A percentile compares a stretch with the other conserved stretches of the same genome.
phyloP scores from a whole-genome alignment of 306 rosid genomes.

The Glycine latifolia region DNA sequence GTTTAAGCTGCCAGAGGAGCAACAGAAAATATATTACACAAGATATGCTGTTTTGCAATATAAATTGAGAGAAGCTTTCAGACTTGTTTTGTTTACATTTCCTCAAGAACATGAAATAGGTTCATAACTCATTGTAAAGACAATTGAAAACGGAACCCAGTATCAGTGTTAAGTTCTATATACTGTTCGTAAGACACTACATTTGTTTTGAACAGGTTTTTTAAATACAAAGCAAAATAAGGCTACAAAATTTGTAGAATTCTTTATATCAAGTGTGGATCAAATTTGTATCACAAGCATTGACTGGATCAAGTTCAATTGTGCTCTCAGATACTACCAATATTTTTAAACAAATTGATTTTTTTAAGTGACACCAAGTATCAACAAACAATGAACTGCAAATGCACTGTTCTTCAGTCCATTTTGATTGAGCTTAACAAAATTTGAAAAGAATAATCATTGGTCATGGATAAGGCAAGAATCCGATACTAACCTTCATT shows the following conservation, averaged over 20 bases:
- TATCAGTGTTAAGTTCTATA: slow-evolving; percentile 16
- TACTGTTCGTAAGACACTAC: slow-evolving; percentile 1
- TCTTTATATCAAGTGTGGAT: neutral
- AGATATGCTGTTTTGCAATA: slow-evolving; percentile 18
- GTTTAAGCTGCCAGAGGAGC: slow-evolving; percentile 68
- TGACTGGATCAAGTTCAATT: neutral
- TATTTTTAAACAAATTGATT: neutral
- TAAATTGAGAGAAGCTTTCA: neutral
- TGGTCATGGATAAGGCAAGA: slow-evolving; percentile 21
- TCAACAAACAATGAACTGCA: slow-evolving; percentile 33
- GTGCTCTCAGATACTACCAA: slow-evolving; percentile 3
- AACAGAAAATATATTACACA: slow-evolving; percentile 27
- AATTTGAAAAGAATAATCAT: slow-evolving; percentile 29
- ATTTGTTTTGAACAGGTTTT: slow-evolving; percentile 15
- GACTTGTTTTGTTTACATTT: slow-evolving; percentile 24
- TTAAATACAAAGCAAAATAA: neutral
- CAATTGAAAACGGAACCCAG: slow-evolving; percentile 6
- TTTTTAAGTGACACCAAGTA: slow-evolving; percentile 21
- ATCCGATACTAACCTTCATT: slow-evolving; percentile 66
- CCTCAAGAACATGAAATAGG: slow-evolving; percentile 5
- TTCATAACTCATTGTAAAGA: neutral
- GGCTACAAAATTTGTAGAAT: slow-evolving; percentile 8
- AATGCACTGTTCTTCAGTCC: slow-evolving; percentile 9
- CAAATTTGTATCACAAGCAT: slow-evolving; percentile 11
- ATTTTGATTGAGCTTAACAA: slow-evolving; percentile 18